phyloP scores from a whole-genome alignment of 2,329 filamentous ascomycete genomes.

The Apiospora sp. region DNA sequence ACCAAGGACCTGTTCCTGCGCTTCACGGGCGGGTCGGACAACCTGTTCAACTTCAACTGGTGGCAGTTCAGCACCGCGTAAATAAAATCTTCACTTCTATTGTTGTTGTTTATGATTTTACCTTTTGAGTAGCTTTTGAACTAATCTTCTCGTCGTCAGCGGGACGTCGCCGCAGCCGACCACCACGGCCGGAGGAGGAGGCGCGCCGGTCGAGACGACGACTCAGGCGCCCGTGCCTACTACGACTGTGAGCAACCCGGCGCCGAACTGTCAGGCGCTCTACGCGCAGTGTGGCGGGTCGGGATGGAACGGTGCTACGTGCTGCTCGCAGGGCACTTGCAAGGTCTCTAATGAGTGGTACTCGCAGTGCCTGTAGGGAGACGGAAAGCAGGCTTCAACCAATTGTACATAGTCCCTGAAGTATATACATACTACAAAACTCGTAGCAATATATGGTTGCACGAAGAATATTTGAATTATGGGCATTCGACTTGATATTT shows the following conservation, averaged over 20 bases:
- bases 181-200: not conserved
- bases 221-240: not conserved
- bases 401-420: not conserved
- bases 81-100: too few relatives aligned
- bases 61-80: conserved; percentile 35
- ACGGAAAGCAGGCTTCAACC: not conserved
- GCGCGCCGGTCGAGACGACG: not conserved
- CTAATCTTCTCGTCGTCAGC: not conserved
- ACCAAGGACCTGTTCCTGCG: conserved; percentile 36
- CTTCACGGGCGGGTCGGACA: conserved; percentile 33
- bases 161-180: not conserved
- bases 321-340: conserved; percentile 23
- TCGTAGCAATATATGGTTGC: not conserved
- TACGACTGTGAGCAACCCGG: not conserved
- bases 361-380: conserved; percentile 15
- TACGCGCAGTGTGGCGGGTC: conserved; percentile 22
- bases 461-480: not conserved
- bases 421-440: not conserved
- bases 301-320: conserved; percentile 13
- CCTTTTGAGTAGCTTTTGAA: too few relatives aligned
- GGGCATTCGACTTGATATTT: not conserved
- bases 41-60: conserved; percentile 39
- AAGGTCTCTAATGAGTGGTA: conserved; percentile 24
- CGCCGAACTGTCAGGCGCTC: not conserved
- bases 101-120: too few relatives aligned